phyloP scores from a whole-genome alignment of 2,329 filamentous ascomycete species.

The Pyrenochaeta sp. region DNA sequence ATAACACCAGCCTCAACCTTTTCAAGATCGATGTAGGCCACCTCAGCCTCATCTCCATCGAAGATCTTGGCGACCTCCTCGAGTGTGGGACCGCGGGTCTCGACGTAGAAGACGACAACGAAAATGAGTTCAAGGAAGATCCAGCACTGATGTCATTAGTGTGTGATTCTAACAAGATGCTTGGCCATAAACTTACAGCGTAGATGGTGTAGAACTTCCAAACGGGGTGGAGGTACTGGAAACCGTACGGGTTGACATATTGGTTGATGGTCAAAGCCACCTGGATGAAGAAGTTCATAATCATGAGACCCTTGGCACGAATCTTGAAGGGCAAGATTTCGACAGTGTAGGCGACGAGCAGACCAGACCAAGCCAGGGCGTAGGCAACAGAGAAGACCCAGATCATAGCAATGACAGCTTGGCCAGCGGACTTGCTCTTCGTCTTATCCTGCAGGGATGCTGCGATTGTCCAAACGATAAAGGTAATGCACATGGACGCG shows the following conservation, averaged over 20 bases:
- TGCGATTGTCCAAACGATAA: slow-evolving; percentile 48
- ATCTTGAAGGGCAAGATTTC: slow-evolving; percentile 60
- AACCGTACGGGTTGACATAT: slow-evolving; percentile 69
- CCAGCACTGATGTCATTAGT: slow-evolving; percentile 55
- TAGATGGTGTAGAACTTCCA: slow-evolving; percentile 74
- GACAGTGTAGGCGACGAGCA: slow-evolving; percentile 62
- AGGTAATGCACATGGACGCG: slow-evolving; percentile 43
- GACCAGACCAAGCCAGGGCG: slow-evolving; percentile 64
- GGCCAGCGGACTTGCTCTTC: slow-evolving; percentile 49
- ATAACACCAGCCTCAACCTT: slow-evolving; percentile 24
- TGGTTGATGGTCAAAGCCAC: slow-evolving; percentile 68
- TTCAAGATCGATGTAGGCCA: slow-evolving; percentile 36
- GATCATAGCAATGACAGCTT: slow-evolving; percentile 59
- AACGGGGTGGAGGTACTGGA: slow-evolving; percentile 62
- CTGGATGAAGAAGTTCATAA: slow-evolving; percentile 71
- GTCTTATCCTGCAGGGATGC: slow-evolving; percentile 61
- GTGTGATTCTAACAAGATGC: background rate
- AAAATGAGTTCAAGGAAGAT: slow-evolving; percentile 67
- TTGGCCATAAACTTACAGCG: slow-evolving; percentile 53
- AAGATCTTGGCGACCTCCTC: slow-evolving; percentile 76
- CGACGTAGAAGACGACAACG: slow-evolving; percentile 72
- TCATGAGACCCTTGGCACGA: slow-evolving; percentile 57
- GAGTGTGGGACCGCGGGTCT: slow-evolving; percentile 74
- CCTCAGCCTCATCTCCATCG: slow-evolving; percentile 66
- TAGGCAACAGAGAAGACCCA: slow-evolving; percentile 62